Conservation (phyloP, 495 filamentous ascomycete species). For the Aeminium ludgeri region DNA sequence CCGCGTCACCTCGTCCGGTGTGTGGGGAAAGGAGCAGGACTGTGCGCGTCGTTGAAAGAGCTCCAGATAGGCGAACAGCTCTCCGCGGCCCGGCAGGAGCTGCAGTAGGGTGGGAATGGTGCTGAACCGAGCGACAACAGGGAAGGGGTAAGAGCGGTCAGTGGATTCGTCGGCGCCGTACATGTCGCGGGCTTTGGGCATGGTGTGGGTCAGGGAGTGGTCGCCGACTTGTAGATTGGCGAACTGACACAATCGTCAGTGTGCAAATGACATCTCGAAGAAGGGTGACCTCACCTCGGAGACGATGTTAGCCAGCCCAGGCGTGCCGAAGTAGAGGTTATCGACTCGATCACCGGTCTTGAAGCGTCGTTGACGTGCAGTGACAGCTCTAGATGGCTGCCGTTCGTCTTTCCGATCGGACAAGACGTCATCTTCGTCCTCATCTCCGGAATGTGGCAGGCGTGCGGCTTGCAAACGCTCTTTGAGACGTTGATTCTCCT, state of each 20-base stretch:
- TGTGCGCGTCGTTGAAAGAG: slow-evolving; percentile 28
- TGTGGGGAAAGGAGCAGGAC: slow-evolving; percentile 29
- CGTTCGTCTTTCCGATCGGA: not conserved
- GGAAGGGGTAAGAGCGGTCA: slow-evolving; percentile 8
- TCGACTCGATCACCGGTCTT: slow-evolving; percentile 24
- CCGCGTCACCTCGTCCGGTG: slow-evolving; percentile 27
- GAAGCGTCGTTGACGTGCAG: slow-evolving; percentile 22
- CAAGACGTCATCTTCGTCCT: slow-evolving; percentile 6
- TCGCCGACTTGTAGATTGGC: slow-evolving; percentile 22
- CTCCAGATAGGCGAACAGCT: slow-evolving; percentile 26
- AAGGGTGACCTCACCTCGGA: slow-evolving; percentile 23
- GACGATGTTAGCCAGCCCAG: slow-evolving; percentile 28
- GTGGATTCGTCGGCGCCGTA: slow-evolving; percentile 20
- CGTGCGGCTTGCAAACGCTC: slow-evolving; percentile 17
- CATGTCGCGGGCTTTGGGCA: slow-evolving; percentile 26
- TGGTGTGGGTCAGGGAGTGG: slow-evolving; percentile 21
- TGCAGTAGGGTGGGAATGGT: slow-evolving; percentile 18
- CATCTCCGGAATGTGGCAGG: slow-evolving; percentile 15
- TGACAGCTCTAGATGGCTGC: slow-evolving; percentile 5
- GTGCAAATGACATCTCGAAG: too few relatives aligned
- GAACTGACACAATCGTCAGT: slow-evolving; percentile 23
- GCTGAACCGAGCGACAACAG: not conserved
- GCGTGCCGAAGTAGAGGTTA: slow-evolving; percentile 30
- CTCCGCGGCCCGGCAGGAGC: slow-evolving; percentile 22
- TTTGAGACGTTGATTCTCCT: slow-evolving; percentile 22